These are phyloP conservation scores for Cercospora zeina DNA, from an alignment of 2,329 filamentous ascomycete genomes.

Conservation along the genomic window DNA sequence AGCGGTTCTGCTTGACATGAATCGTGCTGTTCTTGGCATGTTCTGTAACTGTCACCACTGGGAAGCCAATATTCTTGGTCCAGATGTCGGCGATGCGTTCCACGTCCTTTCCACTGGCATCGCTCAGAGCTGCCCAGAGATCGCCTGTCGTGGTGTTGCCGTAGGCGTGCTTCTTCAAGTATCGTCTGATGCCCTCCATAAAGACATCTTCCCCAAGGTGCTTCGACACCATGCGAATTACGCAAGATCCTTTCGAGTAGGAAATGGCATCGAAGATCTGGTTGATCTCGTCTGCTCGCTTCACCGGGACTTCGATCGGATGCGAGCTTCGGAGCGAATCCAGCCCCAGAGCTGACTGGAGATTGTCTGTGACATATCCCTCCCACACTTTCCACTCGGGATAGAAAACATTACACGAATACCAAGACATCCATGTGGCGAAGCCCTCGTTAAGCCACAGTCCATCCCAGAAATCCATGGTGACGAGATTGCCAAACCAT, in stretches of 20 bases:
- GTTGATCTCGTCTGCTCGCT: constrained; percentile 92
- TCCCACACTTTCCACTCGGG: constrained; percentile 99
- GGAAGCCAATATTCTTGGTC: constrained; percentile 95
- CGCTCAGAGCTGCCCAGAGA: constrained; percentile 82
- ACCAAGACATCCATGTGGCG: constrained; percentile 91
- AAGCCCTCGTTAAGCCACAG: constrained; percentile 95
- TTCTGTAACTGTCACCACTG: constrained; percentile 83
- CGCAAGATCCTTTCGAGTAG: constrained; percentile 94
- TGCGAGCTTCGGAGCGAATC: constrained; percentile 93
- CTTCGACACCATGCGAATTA: constrained; percentile 95
- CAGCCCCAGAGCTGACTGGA: constrained; percentile 81
- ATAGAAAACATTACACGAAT: constrained; percentile 91
- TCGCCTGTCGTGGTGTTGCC: constrained; percentile 90
- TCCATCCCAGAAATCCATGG: constrained; percentile 98
- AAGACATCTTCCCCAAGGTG: constrained; percentile 91
- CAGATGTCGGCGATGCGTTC: constrained; percentile 90
- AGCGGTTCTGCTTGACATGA: constrained; percentile 89
- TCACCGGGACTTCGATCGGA: constrained; percentile 93
- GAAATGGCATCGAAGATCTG: constrained; percentile 98
- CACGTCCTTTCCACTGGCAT: constrained; percentile 88
- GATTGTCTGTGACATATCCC: constrained; percentile 87
- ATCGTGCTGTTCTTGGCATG: constrained; percentile 70
- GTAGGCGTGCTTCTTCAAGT: constrained; percentile 96
- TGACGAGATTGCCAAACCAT: constrained; percentile 97
- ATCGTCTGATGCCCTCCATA: constrained; percentile 84